phyloP scores from a whole-genome alignment of 2,329 filamentous ascomycete species.

The Aspergillus transmontanensis region DNA sequence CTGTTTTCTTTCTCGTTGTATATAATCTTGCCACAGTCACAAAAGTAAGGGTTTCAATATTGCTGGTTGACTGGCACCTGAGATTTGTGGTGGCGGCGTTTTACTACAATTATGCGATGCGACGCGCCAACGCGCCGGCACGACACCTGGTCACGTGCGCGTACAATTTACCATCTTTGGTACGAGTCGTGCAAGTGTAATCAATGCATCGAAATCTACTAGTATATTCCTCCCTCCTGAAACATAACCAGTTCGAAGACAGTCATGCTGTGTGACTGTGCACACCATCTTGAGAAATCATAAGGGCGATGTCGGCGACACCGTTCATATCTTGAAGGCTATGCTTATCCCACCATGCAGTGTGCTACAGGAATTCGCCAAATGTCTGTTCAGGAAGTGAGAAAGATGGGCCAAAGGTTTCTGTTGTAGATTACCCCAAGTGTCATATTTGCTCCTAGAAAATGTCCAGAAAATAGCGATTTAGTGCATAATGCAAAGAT shows the following conservation, averaged over 20 bases:
- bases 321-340: not conserved
- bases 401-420: no score
- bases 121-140: conserved; percentile 25
- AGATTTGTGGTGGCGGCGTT: not conserved
- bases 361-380: not conserved
- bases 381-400: not conserved
- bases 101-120: conserved; percentile 2
- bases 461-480: not conserved
- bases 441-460: not conserved
- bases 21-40: not conserved
- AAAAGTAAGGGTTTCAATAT: not conserved
- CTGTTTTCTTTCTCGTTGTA: not conserved
- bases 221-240: not conserved
- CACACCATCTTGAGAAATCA: not conserved
- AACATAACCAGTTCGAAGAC: not conserved
- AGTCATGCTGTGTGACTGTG: not conserved
- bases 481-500: not conserved
- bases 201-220: not conserved
- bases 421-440: not conserved
- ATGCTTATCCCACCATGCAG: not conserved
- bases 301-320: not conserved
- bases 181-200: not conserved
- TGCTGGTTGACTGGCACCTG: not conserved
- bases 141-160: conserved; percentile 30
- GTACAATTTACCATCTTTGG: not conserved